Conservation (phyloP, 2,329 filamentous ascomycete genomes). For the Diaporthe vaccinii region DNA sequence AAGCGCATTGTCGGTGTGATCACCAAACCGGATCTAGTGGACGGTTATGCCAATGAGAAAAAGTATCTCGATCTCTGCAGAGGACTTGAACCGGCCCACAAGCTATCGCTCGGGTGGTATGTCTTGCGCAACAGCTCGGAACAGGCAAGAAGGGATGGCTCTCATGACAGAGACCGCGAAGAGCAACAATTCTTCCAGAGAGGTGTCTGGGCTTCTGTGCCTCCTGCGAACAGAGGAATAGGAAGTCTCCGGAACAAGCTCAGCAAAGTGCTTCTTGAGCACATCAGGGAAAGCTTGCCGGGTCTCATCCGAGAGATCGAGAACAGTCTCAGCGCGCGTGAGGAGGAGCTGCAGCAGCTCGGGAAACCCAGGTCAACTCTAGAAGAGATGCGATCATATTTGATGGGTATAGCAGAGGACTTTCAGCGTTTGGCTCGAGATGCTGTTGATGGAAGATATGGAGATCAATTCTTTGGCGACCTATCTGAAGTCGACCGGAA, state of each 20-base stretch:
- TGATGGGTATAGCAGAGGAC: background rate
- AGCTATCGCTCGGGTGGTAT: conserved; percentile 64
- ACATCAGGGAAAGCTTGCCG: conserved; percentile 16
- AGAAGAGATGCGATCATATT: conserved; percentile 24
- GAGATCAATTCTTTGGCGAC: conserved; percentile 26
- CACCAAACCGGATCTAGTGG: conserved; percentile 66
- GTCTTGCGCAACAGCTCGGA: conserved; percentile 63
- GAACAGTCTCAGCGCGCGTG: background rate
- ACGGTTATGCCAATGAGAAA: conserved; percentile 55
- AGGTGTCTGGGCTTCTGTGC: conserved; percentile 46
- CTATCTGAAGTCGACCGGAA: background rate
- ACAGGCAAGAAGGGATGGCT: conserved; percentile 43
- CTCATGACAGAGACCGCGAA: conserved; percentile 48
- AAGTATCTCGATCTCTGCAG: conserved; percentile 52
- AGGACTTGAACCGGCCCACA: conserved; percentile 49
- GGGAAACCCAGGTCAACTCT: conserved; percentile 6
- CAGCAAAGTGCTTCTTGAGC: conserved; percentile 11
- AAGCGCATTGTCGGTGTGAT: conserved; percentile 68
- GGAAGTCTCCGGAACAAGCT: conserved; percentile 25
- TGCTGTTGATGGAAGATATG: conserved; percentile 16
- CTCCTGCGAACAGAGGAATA: conserved; percentile 12
- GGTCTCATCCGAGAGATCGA: conserved; percentile 12
- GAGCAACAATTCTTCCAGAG: conserved; percentile 52
- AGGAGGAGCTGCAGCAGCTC: conserved; percentile 9
- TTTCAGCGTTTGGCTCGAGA: conserved; percentile 1